These are phyloP conservation scores for Nitzschia sp. DNA, from an alignment of 108 stramenopile species.

Conservation along the genomic window DNA sequence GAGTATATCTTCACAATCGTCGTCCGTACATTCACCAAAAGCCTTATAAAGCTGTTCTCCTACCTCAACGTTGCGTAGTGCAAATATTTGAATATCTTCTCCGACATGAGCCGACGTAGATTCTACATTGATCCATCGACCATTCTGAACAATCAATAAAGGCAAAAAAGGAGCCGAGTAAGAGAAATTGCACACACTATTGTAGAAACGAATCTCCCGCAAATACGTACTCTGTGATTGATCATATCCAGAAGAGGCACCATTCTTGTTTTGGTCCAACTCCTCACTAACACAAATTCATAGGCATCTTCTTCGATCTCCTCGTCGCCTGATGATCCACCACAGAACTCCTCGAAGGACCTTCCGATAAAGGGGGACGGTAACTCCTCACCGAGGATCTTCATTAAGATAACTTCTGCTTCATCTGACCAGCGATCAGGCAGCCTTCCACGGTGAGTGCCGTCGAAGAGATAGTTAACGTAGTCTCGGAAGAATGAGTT, in stretches of 20 bases:
- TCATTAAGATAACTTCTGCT: constrained; percentile 35
- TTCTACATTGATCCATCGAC: constrained; percentile 29
- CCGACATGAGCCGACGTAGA: neutral
- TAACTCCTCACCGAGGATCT: constrained; percentile 23
- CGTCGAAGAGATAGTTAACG: constrained; percentile 57
- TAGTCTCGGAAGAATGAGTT: constrained; percentile 62
- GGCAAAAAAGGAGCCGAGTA: no score
- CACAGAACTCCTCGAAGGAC: constrained; percentile 57
- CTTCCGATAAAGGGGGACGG: constrained; percentile 19
- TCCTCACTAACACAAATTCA: constrained; percentile 48
- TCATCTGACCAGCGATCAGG: constrained; percentile 46
- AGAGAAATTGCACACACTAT: neutral
- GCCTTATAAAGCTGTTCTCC: constrained; percentile 67
- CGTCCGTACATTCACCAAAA: constrained; percentile 53
- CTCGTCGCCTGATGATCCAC: constrained; percentile 41
- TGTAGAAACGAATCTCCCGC: neutral
- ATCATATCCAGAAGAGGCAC: constrained; percentile 71
- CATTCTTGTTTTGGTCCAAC: constrained; percentile 63
- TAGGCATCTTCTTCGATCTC: constrained; percentile 46
- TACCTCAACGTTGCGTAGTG: constrained; percentile 37
- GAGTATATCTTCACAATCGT: constrained; percentile 41
- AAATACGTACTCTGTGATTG: constrained; percentile 38
- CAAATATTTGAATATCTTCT: constrained; percentile 43
- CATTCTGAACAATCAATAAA: constrained; percentile 45
- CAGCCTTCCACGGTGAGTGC: constrained; percentile 4